These are phyloP conservation scores for Inga oerstediana DNA, from an alignment of 306 rosid genomes.

Conservation along the genomic window DNA sequence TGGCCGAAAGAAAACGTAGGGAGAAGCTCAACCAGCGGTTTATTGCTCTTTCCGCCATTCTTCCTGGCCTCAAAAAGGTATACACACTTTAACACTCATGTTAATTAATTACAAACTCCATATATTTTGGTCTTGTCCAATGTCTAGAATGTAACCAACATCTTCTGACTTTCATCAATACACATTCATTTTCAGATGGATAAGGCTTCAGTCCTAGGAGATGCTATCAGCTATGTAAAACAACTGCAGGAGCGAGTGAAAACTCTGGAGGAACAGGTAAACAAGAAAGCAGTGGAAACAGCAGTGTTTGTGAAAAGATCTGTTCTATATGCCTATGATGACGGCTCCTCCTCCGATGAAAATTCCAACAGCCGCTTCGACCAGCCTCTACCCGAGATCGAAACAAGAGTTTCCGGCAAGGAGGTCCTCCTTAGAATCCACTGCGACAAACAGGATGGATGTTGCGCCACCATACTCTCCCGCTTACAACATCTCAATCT, in stretches of 20 bases:
- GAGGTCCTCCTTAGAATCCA: slow-evolving; percentile 68
- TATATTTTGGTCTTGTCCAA: not conserved
- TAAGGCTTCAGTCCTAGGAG: slow-evolving; percentile 88
- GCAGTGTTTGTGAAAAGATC: slow-evolving; percentile 52
- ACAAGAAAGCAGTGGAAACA: slow-evolving; percentile 51
- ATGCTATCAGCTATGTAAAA: slow-evolving; percentile 65
- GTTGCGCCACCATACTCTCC: slow-evolving; percentile 39
- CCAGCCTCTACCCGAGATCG: slow-evolving; percentile 61
- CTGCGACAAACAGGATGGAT: slow-evolving; percentile 56
- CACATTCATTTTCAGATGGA: slow-evolving; percentile 57
- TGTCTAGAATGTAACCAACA: not conserved
- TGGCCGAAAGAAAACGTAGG: slow-evolving; percentile 81
- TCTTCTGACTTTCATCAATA: not conserved
- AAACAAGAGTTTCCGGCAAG: slow-evolving; percentile 65
- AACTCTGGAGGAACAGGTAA: slow-evolving; percentile 56
- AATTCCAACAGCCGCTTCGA: slow-evolving; percentile 31
- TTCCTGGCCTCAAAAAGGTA: slow-evolving; percentile 93
- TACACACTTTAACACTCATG: not conserved
- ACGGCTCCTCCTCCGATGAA: slow-evolving; percentile 47
- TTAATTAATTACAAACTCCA: not conserved
- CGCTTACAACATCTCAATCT: slow-evolving; percentile 59
- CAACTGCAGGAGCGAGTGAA: slow-evolving; percentile 61
- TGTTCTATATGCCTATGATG: slow-evolving; percentile 40
- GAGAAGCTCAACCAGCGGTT: slow-evolving; percentile 86
- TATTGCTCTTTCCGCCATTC: slow-evolving; percentile 76